These are phyloP conservation scores for Cryptococcus sp. DNA, from an alignment of 1,284 basidiomycete species.

Conservation along the genomic window DNA sequence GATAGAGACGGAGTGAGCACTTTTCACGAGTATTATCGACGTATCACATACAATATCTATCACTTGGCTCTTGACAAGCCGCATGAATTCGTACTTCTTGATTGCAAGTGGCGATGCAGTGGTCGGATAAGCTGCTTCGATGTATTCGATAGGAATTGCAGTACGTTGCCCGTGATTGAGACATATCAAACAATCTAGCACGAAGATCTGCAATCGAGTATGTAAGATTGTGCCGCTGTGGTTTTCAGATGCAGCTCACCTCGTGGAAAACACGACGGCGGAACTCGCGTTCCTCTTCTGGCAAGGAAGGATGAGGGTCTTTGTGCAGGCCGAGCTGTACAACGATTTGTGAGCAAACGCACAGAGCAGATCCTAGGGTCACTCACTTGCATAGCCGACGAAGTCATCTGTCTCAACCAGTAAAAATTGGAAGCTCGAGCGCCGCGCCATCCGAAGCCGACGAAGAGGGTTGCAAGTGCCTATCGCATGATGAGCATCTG, in stretches of 20 bases:
- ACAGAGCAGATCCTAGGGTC: not conserved
- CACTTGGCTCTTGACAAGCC: conserved; percentile 30
- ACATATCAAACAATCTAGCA: conserved; percentile 41
- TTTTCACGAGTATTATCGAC: not conserved
- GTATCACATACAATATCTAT: conserved; percentile 35
- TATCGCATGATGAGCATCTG: conserved; percentile 1
- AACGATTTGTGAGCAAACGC: not conserved
- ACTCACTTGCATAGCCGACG: conserved; percentile 38
- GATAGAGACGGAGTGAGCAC: not conserved
- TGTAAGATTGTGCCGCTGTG: not conserved
- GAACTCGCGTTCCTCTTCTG: conserved; percentile 41
- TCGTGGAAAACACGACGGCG: conserved; percentile 47
- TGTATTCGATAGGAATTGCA: conserved; percentile 38
- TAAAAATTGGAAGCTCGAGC: conserved; percentile 43
- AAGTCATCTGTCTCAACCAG: conserved; percentile 46
- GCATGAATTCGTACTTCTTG: conserved; percentile 43
- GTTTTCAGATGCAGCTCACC: conserved; percentile 11
- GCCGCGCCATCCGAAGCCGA: conserved; percentile 46
- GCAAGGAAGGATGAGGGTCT: conserved; percentile 42
- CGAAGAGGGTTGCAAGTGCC: conserved; percentile 40
- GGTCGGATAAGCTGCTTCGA: conserved; percentile 40
- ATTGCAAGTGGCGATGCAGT: conserved; percentile 16
- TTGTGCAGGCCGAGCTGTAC: conserved; percentile 42
- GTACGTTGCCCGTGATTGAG: conserved; percentile 46
- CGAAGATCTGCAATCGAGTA: conserved; percentile 21